phyloP scores from a whole-genome alignment of 2,329 filamentous ascomycete species.

The Zymoseptoria pseudotritici region DNA sequence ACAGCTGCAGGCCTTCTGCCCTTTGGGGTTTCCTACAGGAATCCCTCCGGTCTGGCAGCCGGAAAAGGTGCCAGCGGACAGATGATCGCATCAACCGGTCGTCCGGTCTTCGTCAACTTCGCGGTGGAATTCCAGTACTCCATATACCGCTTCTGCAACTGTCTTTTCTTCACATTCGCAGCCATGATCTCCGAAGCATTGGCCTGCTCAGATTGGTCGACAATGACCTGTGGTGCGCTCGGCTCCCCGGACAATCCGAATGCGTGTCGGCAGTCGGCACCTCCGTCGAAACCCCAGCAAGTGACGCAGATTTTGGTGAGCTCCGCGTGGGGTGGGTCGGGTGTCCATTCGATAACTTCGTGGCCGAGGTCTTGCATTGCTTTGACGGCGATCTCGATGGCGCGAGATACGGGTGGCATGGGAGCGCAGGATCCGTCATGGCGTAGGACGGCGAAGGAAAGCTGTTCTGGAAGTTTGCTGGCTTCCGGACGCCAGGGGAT shows the following conservation, averaged over 20 bases:
- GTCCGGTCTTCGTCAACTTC: conserved; percentile 39
- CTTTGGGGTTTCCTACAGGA: conserved; percentile 19
- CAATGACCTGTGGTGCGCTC: conserved; percentile 38
- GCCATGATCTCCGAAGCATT: conserved; percentile 39
- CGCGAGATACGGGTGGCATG: conserved; percentile 52
- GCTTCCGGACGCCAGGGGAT: conserved; percentile 55
- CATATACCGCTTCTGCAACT: conserved; percentile 52
- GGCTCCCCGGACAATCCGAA: conserved; percentile 51
- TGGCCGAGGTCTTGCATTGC: conserved; percentile 48
- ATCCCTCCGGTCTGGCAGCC: conserved; percentile 43
- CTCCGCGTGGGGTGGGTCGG: conserved; percentile 41
- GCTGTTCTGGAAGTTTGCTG: conserved; percentile 27
- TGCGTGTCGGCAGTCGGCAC: conserved; percentile 43
- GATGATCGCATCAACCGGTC: conserved; percentile 49
- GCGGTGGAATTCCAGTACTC: conserved; percentile 57
- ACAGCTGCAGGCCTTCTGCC: too few relatives aligned
- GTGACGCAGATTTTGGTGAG: conserved; percentile 30
- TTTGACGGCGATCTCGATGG: conserved; percentile 45
- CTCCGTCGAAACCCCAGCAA: conserved; percentile 44
- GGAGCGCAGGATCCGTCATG: conserved; percentile 45
- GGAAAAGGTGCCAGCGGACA: conserved; percentile 45
- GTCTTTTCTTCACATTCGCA: conserved; percentile 47
- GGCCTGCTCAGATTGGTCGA: conserved; percentile 31
- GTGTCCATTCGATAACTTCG: conserved; percentile 52
- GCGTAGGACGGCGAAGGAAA: conserved; percentile 50